Percentiles rank a stretch among this genome's conserved stretches.
Evolutionary conservation across 768 basidiomycete species (phyloP).

Genomic region (Amanita muscaria): DNA sequence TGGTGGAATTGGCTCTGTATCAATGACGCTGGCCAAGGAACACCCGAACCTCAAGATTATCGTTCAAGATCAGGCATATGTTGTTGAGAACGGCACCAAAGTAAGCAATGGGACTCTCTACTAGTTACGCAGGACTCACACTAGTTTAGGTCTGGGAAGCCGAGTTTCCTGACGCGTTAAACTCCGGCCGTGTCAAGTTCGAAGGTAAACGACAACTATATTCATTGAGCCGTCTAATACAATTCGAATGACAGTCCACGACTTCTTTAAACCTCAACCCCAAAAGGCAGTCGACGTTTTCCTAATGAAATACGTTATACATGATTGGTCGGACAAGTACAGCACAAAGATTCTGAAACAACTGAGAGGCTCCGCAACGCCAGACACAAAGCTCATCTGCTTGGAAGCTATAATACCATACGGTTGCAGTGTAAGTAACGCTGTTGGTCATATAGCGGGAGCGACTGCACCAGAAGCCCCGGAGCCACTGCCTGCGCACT

Average conservation of each 20-base stretch:
- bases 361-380: conserved; percentile 23
- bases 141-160: conserved; percentile 7
- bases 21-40: conserved; percentile 14
- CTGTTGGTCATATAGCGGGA: conserved; percentile 14
- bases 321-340: conserved; percentile 30
- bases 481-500: conserved; percentile 29
- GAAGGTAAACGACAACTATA: conserved; percentile 10
- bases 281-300: conserved; percentile 26
- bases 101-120: conserved; percentile 3
- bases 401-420: conserved; percentile 27
- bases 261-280: conserved; percentile 31
- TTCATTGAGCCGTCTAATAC: neutral
- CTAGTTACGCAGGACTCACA: neutral
- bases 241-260: conserved; percentile 15
- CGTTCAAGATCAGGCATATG: conserved; percentile 18
- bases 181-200: conserved; percentile 11
- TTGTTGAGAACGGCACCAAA: conserved; percentile 11
- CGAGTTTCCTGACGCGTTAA: conserved; percentile 11
- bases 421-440: conserved; percentile 11
- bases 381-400: conserved; percentile 24
- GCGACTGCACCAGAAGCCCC: conserved; percentile 20
- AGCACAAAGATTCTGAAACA: conserved; percentile 22
- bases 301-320: conserved; percentile 26
- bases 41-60: conserved; percentile 14
- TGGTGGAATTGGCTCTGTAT: conserved; percentile 19